Percentiles rank a stretch among this genome's conserved stretches.
Evolutionary conservation across 2,329 filamentous ascomycete species (phyloP).

Genomic region (Phaeosphaeriaceae sp.): DNA sequence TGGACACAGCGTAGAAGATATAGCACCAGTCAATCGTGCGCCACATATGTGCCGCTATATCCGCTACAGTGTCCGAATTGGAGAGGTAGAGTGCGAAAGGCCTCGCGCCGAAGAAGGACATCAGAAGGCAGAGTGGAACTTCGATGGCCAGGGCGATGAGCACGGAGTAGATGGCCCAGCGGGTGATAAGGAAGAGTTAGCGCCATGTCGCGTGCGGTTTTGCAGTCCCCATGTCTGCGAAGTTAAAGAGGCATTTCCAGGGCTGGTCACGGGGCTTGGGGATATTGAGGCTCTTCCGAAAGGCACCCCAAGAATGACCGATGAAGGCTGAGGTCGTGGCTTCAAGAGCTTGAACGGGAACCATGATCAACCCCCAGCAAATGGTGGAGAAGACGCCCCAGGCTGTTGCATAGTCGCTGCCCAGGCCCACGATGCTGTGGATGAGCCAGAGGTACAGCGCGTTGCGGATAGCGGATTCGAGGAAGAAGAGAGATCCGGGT

Average conservation of each 20-base stretch:
- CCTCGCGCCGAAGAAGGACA: constrained; percentile 65
- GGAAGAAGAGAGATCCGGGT: constrained; percentile 66
- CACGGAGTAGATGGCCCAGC: constrained; percentile 62
- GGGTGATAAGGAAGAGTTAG: constrained; percentile 52
- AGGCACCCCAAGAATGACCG: constrained; percentile 69
- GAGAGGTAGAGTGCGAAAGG: constrained; percentile 70
- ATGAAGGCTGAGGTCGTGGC: constrained; percentile 69
- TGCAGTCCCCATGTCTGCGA: constrained; percentile 11
- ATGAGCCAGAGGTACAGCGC: constrained; percentile 75
- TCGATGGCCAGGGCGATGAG: constrained; percentile 64
- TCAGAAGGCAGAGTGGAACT: constrained; percentile 66
- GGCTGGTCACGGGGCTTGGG: constrained; percentile 34
- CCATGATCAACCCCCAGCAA: constrained; percentile 76
- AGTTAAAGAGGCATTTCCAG: too few relatives aligned
- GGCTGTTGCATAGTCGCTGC: constrained; percentile 70
- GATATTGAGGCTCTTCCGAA: constrained; percentile 38
- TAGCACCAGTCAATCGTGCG: constrained; percentile 64
- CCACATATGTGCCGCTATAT: constrained; percentile 72
- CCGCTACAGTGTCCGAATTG: constrained; percentile 61
- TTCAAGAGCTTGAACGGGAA: constrained; percentile 71
- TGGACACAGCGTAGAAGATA: constrained; percentile 70
- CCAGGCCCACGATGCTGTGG: constrained; percentile 67
- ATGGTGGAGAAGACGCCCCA: constrained; percentile 79
- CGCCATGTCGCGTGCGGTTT: constrained; percentile 26
- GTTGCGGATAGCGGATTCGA: constrained; percentile 71